Evolutionary conservation across 352 stramenopile species (phyloP), one percentile per base, ranked within the genome.

Genomic region (Halophytophthora batemanensis): DNA sequence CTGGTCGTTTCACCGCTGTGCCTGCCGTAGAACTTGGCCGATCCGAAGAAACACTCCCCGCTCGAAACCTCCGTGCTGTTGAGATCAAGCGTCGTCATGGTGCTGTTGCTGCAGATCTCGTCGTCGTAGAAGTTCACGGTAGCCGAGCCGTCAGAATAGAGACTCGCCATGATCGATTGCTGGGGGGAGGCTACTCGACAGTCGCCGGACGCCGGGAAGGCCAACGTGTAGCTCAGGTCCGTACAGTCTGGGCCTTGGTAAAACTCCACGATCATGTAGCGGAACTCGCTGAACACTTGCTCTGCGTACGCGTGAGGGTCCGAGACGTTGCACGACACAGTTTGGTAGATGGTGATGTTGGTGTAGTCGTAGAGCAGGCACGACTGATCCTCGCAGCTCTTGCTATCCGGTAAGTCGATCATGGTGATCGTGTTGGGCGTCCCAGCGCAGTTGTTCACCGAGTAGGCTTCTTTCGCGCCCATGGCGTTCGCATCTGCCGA

Each of bases 261-360:
- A 19, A 51, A 54, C 33, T 64, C 56, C 36, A 64, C 51, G 21
- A 59, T 25, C 35, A 64, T 43, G 31, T 64, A 64, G 25, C 18
- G 23, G 10, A 60, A 59, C 2, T 56, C 56, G 37, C 45, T 46
- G 19, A 64, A 60, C 8, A 55, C 35, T n/a, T 50, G 17, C 2
- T 44, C 3, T 1, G 45, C 43, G 23, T 64, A 41, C 12, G 25
- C 22, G 39, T 59, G 51, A 11, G 49, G 18, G 31, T 62, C 55
- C 36, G 49, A 43, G 14, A 64, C 19, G 31, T 64, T 55, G 40
- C 56, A 64, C 3, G 43, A 35, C 6, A 31, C 15, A 23, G 37
- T 51, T 11, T 52, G 45, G 21, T 52, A 48, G 50, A 52, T 59
- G 5, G 50, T 64, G 23, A 46, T 38, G 34, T 56, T 60, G 50